A percentile compares a stretch with the other conserved stretches of the same genome.
Evolutionary conservation across 257 asterid genomes (phyloP).

Genomic region (Solanum arcanum): DNA sequence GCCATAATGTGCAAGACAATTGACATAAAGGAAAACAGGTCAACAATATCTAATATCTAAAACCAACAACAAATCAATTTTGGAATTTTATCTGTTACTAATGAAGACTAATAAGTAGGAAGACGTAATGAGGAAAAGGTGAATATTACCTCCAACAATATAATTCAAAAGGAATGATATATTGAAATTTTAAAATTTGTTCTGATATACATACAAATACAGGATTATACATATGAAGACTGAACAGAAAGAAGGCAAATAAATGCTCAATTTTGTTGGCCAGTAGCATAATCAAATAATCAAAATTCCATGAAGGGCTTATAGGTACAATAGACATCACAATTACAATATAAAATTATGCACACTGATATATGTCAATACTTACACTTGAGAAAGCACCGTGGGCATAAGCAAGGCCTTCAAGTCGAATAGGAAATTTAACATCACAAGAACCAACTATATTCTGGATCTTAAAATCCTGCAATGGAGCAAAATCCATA

Average conservation of each 20-base stretch:
- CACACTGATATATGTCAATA: neutral
- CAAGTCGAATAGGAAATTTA: conserved; percentile 62
- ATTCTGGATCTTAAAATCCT: conserved; percentile 80
- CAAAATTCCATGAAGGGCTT: neutral
- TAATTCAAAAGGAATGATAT: neutral
- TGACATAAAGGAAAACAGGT: neutral
- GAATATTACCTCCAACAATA: neutral
- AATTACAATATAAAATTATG: neutral
- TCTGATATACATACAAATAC: neutral
- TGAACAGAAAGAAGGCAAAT: neutral
- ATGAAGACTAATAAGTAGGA: neutral
- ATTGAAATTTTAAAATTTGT: neutral
- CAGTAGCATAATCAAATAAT: neutral
- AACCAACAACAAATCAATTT: neutral
- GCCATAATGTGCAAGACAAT: neutral
- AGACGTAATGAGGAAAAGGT: neutral
- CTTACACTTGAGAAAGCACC: conserved; percentile 79
- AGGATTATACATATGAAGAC: neutral
- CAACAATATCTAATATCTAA: neutral
- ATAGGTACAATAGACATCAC: neutral
- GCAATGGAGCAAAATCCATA: neutral
- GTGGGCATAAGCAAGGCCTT: conserved; percentile 71
- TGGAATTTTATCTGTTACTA: neutral
- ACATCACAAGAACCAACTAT: conserved; percentile 79
- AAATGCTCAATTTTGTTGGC: neutral